A percentile compares a stretch with the other conserved stretches of the same genome.
Evolutionary conservation across 208 protist species (phyloP).

Genomic region (Cochliopodium minus): DNA sequence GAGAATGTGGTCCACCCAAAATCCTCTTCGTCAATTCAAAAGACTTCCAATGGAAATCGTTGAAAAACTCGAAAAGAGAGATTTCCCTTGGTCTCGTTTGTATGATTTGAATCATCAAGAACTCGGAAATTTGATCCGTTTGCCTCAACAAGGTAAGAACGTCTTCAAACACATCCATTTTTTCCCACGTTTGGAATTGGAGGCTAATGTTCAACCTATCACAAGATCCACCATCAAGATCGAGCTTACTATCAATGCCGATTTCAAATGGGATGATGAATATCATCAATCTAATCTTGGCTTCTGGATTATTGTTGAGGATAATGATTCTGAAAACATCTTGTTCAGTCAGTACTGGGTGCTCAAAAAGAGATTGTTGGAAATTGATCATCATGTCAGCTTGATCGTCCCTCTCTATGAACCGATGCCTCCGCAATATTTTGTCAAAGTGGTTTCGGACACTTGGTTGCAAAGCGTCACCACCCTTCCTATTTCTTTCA

Average conservation of each 20-base stretch:
- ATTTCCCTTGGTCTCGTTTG: constrained; percentile 80
- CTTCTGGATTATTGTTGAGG: constrained; percentile 85
- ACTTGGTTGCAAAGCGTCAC: constrained; percentile 56
- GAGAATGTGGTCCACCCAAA: constrained; percentile 85
- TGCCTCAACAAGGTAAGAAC: constrained; percentile 53
- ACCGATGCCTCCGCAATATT: constrained; percentile 80
- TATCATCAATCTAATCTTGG: constrained; percentile 64
- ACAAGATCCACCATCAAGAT: constrained; percentile 76
- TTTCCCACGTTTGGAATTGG: constrained; percentile 77
- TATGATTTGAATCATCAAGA: constrained; percentile 70
- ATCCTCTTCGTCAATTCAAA: constrained; percentile 63
- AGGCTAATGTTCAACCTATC: constrained; percentile 74
- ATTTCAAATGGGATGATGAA: constrained; percentile 78
- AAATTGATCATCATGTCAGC: constrained; percentile 46
- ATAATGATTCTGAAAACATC: constrained; percentile 72
- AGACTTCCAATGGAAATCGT: constrained; percentile 65
- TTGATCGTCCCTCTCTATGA: constrained; percentile 90
- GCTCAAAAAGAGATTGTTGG: constrained; percentile 50
- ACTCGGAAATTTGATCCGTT: constrained; percentile 67
- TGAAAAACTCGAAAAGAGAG: constrained; percentile 73
- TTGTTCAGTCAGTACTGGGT: constrained; percentile 85
- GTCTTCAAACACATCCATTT: constrained; percentile 66
- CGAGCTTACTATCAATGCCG: constrained; percentile 77
- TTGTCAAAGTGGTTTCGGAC: constrained; percentile 62
- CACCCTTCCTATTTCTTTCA: constrained; percentile 56